Base-by-base conservation (phyloP, 495 filamentous ascomycete genomes). In the Trichoderma virens region DNA sequence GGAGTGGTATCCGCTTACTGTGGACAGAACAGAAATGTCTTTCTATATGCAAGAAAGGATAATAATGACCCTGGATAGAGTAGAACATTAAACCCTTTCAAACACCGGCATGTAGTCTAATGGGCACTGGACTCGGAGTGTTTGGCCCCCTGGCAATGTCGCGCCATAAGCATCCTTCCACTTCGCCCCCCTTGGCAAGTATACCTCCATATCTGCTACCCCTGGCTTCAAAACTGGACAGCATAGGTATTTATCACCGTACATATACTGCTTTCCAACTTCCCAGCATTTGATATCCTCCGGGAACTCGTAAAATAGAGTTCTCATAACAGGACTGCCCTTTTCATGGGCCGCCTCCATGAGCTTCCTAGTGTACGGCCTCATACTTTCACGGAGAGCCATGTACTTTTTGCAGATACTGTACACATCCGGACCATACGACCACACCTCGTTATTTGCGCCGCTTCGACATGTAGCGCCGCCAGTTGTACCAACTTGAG, bases 391-490 rank as follows among this genome's bases (percentile, higher is more conserved):
- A 13, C 84, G 78, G 31, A 85, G 74, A 3, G 51, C 62, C 61
- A 86, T 75, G 61, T 84, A 86, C 67, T 75, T 79, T 71, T 79
- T 76, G 72, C 82, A 84, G 47, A 86, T 83, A 34, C 73, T 75
- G 69, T 82, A 83, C 13, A 84, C 77, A 60, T 81, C 75, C 31
- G 79, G 75, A 2, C 83, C 83, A 66, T 85, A 86, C 18, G 75
- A 80, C 83, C 83, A 86, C 32, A 86, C 77, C 71, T 86, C 84
- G 69, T 86, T 86, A 14, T 74, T 62, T 2, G 80, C 79, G 2
- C 81, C 82, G 0, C 69, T 72, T 5, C 69, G 65, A 56, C 73
- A 76, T 7, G 66, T 65, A 38, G 70, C 70, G 2, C 75, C 75
- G 32, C 73, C 74, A 2, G 71, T 71, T 4, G 69, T 71, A 23